A percentile compares a stretch with the other conserved stretches of the same genome.
Evolutionary conservation across 768 basidiomycete species (phyloP).

Genomic region (Daedaleopsis nitida): DNA sequence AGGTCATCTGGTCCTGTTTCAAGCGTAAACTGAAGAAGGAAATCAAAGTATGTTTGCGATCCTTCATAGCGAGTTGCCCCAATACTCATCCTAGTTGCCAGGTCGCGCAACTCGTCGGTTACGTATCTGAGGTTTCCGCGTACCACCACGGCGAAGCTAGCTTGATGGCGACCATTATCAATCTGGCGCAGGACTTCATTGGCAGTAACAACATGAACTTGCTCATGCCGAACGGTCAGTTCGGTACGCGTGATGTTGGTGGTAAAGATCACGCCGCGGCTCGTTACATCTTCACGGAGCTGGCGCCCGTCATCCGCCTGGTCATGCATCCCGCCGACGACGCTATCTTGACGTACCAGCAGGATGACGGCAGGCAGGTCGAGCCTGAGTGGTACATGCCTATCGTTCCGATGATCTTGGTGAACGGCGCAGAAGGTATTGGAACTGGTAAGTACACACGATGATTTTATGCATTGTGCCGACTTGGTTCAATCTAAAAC

Average conservation of each 20-base stretch:
- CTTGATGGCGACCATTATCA: conserved; percentile 88
- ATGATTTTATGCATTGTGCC: background rate
- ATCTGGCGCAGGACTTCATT: conserved; percentile 91
- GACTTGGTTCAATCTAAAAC: background rate
- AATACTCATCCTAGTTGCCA: conserved; percentile 25
- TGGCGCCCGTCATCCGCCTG: conserved; percentile 69
- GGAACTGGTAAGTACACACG: conserved; percentile 71
- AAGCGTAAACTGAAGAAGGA: conserved; percentile 91
- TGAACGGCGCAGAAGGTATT: conserved; percentile 97
- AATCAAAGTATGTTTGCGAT: conserved; percentile 64
- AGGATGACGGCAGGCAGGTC: conserved; percentile 80
- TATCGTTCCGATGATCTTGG: conserved; percentile 79
- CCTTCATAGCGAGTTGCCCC: background rate
- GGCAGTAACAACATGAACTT: conserved; percentile 96
- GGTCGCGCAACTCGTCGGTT: conserved; percentile 96
- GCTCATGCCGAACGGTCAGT: conserved; percentile 88
- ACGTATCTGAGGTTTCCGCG: conserved; percentile 89
- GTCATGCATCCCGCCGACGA: conserved; percentile 87
- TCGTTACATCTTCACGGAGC: conserved; percentile 92
- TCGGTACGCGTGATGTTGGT: conserved; percentile 89
- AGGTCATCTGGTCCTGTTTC: conserved; percentile 96
- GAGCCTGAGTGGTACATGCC: conserved; percentile 98
- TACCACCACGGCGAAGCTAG: conserved; percentile 97
- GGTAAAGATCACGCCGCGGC: conserved; percentile 97
- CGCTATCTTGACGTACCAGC: conserved; percentile 74